Conservation (phyloP, 179 eudicot genomes). For the Beta corolliflora region DNA sequence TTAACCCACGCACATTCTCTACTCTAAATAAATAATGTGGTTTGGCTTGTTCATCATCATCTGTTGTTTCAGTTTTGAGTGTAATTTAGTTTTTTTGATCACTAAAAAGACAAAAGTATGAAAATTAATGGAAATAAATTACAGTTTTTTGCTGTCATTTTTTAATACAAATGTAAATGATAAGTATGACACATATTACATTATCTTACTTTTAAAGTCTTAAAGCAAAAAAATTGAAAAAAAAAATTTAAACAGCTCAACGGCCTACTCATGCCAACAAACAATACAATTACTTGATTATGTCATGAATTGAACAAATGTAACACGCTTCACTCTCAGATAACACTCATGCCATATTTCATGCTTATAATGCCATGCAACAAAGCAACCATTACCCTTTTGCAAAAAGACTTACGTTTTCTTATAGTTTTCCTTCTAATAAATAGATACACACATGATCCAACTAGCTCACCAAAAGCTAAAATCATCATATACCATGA, state of each 20-base stretch:
- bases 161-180: no score
- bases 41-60: not conserved
- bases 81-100: no score
- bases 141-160: no score
- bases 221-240: no score
- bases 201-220: no score
- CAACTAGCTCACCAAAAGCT: not conserved
- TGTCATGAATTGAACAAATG: not conserved
- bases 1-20: no score
- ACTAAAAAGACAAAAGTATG: no score
- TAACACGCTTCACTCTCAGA: not conserved
- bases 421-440: not conserved
- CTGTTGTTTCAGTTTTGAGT: not conserved
- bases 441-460: slow-evolving; percentile 7
- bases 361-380: slow-evolving; percentile 18
- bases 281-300: not conserved
- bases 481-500: not conserved
- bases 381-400: not conserved
- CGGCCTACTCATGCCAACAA: not conserved
- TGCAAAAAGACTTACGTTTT: not conserved
- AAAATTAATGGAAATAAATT: no score
- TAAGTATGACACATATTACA: no score
- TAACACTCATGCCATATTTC: not conserved
- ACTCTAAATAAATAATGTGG: no score
- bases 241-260: not conserved